Base-by-base conservation (phyloP, 192 early-diverging fungal species). In the Umbelopsis sp. region DNA sequence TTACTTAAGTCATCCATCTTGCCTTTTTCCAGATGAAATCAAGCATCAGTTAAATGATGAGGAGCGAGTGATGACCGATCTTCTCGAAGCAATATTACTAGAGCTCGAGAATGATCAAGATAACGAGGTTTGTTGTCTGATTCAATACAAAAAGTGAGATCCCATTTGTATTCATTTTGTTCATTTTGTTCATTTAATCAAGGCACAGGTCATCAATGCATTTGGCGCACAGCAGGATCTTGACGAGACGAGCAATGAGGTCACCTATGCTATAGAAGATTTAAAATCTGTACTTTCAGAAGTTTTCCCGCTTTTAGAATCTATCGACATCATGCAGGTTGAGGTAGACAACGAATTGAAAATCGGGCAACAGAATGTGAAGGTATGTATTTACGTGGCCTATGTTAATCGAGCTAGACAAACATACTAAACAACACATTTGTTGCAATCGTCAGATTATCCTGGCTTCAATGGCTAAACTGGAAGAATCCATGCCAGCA, bases 281-380 rank as follows among this genome's bases (percentile, higher is more conserved):
- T 18, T 68, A 27, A 49, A 46, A 22, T 23, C n/a, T 22, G 53
- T 73, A 33, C 51, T 73, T 44, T 37, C 23, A 8, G 71, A 73
- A 18, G 49, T 81, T 33, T 47, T 74, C 16, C 77, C 74, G 4
- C 65, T 81, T n/a, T 33, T 81, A 2, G 76, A 81, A 46, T 72
- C 76, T 9, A 74, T 81, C 50, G 47, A 48, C 23, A 78, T 75
- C 25, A 52, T 78, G 22, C 76, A 81, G 69, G 65, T 68, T 5
- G 77, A 81, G 15, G 74, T 50, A 46, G 71, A 78, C 25, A 74
- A 81, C 65, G 71, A 71, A 55, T 27, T 74, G 12, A 71, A 74
- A 16, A 64, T 68, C 27, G 71, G 70, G 18, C 72, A 75, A 41
- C 64, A 66, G 20, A 81, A 65, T 52, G 80, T 77, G 5, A 81